Conservation (phyloP, 305 asterid species). For the Petunia hybrid region DNA sequence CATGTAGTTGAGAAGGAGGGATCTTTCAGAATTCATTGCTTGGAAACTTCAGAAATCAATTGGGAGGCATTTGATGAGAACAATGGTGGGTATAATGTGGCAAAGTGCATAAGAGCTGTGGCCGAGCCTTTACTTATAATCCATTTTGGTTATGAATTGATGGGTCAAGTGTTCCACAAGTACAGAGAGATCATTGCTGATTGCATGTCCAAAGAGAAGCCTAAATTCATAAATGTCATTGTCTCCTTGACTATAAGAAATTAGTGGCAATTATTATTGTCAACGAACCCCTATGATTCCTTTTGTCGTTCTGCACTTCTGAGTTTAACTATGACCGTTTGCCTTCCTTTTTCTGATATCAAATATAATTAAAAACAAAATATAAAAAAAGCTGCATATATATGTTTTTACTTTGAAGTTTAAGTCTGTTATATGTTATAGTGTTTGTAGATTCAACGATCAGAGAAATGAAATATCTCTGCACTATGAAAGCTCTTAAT, state of each 20-base stretch:
- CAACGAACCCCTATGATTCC: not conserved
- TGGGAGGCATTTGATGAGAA: not conserved
- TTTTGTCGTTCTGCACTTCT: too few species aligned
- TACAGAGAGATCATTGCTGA: conserved; percentile 38
- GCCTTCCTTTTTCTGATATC: too few species aligned
- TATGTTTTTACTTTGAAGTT: too few species aligned
- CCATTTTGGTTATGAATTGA: conserved; percentile 47
- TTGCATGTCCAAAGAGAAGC: conserved; percentile 56
- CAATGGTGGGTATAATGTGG: conserved; percentile 40
- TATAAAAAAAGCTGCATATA: too few species aligned
- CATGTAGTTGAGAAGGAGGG: conserved; percentile 50
- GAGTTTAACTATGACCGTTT: too few species aligned
- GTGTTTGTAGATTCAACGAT: too few species aligned
- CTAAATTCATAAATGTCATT: conserved; percentile 51
- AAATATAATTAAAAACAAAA: too few species aligned
- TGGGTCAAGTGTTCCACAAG: conserved; percentile 42
- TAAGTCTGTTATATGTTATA: too few species aligned
- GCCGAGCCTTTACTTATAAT: conserved; percentile 50
- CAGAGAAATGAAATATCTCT: too few species aligned
- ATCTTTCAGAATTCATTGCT: conserved; percentile 43
- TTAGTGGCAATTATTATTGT: not conserved
- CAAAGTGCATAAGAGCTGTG: conserved; percentile 58
- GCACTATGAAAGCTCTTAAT: too few species aligned
- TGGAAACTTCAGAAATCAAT: conserved; percentile 36
- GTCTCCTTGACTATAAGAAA: conserved; percentile 46